Base-by-base conservation (phyloP, 2,329 filamentous ascomycete genomes). In the Fusarium sp. region DNA sequence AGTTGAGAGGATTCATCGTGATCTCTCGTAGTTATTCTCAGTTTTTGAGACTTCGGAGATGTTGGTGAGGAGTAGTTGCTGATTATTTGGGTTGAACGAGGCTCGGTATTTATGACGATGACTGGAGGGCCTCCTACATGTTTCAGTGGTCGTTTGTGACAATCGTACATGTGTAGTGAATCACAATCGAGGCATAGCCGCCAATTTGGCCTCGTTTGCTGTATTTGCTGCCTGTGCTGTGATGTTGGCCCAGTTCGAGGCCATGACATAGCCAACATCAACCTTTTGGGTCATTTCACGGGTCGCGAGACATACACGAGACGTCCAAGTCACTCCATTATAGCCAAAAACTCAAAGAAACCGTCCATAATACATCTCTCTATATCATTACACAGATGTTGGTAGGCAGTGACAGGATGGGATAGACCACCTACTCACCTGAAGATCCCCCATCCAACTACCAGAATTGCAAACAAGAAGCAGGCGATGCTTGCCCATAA, bases 61-160 rank as follows among this genome's bases (percentile, higher is more conserved):
- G 11, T 16, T 8, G 3, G 20, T 42, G 24, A 15, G 2, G 4
- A 18, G 20, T 15, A 15, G 23, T 13, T 31, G 20, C 18, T 33
- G 21, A 11, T 7, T 8, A 2, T 26, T n/a, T 20, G 11, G n/a
- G n/a, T 31, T 20, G 6, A 10, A 12, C 16, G 16, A 46, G n/a
- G 20, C 29, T 37, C 29, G 2, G 9, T 18, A 33, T 63, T 48
- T 43, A 15, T 63, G 6, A 8, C 50, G 29, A 24, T 54, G 5
- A 21, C 8, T 8, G 57, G 7, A 13, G 1, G 59, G 60, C 60
- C 60, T 63, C 60, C 60, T 20, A 41, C 60, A 48, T 63, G 2
- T n/a, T 10, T n/a, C 5, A 6, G 15, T 8, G 2, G 3, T 20
- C 21, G 56, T 3, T 42, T 5, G 26, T 15, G 24, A 0, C 6